These are phyloP conservation scores for Xerocomus potaroensis DNA, from an alignment of 768 basidiomycete genomes.

Conservation along the genomic window DNA sequence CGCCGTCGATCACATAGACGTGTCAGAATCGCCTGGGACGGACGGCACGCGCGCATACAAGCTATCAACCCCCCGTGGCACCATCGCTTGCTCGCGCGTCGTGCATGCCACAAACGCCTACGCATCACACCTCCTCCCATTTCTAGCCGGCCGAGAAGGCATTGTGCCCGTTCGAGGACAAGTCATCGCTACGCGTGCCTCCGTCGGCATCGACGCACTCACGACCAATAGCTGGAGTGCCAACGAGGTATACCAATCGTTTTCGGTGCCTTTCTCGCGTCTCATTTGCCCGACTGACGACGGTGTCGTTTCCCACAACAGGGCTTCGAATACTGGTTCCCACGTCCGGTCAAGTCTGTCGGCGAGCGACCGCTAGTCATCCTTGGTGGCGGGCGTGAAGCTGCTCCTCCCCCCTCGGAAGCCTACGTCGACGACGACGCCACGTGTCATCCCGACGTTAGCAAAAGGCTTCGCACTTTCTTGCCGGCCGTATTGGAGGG, in stretches of 20 bases:
- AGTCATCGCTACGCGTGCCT: slow-evolving; percentile 45
- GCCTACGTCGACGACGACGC: slow-evolving; percentile 57
- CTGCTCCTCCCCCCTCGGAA: slow-evolving; percentile 41
- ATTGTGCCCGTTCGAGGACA: slow-evolving; percentile 77
- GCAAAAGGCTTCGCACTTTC: slow-evolving; percentile 51
- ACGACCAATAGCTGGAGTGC: slow-evolving; percentile 46
- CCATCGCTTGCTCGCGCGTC: slow-evolving; percentile 54
- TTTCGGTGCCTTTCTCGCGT: neutral
- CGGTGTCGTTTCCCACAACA: slow-evolving; percentile 12
- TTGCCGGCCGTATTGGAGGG: slow-evolving; percentile 55
- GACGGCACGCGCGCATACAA: slow-evolving; percentile 4
- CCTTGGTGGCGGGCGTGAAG: slow-evolving; percentile 64
- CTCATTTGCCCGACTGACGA: no score
- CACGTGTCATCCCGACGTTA: slow-evolving; percentile 42
- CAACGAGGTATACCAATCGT: slow-evolving; percentile 25
- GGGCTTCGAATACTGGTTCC: slow-evolving; percentile 78
- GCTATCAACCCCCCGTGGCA: slow-evolving; percentile 59
- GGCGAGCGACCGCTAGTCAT: slow-evolving; percentile 55
- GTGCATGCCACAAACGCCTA: slow-evolving; percentile 90
- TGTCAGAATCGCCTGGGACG: neutral
- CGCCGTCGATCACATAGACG: slow-evolving; percentile 28
- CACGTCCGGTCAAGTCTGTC: slow-evolving; percentile 43
- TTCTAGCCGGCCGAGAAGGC: slow-evolving; percentile 46
- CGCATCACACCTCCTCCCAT: slow-evolving; percentile 70
- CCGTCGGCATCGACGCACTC: slow-evolving; percentile 36